Conservation (phyloP, 306 rosid species). For the Elaeagnus macrophylla region DNA sequence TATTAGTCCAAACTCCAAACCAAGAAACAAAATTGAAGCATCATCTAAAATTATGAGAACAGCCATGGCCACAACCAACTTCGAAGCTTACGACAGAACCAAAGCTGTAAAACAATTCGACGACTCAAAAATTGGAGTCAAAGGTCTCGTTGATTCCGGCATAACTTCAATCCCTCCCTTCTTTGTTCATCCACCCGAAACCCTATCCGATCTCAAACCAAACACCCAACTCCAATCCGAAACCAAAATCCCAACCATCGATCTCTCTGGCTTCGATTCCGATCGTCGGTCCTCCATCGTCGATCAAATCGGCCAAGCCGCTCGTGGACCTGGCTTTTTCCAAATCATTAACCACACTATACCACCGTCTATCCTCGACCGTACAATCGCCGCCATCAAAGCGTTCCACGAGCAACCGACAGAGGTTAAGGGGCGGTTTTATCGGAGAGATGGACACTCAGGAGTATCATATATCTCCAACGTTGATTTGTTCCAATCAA, state of each 20-base stretch:
- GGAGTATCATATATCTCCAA: conserved; percentile 34
- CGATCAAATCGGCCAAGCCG: conserved; percentile 22
- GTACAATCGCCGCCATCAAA: conserved; percentile 21
- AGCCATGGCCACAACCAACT: too few species aligned
- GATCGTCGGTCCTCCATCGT: conserved; percentile 17
- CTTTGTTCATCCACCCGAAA: conserved; percentile 31
- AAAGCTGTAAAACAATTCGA: too few species aligned
- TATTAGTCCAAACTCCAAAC: too few species aligned
- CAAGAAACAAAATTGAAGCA: too few species aligned
- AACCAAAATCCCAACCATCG: conserved; percentile 13
- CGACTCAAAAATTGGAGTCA: conserved; percentile 3
- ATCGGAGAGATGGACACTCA: conserved; percentile 8
- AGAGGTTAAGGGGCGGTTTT: conserved; percentile 15
- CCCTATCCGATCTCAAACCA: conserved; percentile 9
- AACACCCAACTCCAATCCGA: neutral
- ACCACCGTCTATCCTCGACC: conserved; percentile 13
- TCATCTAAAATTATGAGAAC: too few species aligned
- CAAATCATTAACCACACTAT: conserved; percentile 40
- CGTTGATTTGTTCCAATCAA: conserved; percentile 26
- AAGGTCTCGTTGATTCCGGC: conserved; percentile 32
- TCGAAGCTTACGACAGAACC: too few species aligned
- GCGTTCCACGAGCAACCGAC: conserved; percentile 35
- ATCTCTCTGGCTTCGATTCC: conserved; percentile 16
- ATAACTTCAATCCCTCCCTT: conserved; percentile 24
- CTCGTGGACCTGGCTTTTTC: conserved; percentile 33